Evolutionary conservation across 2,329 filamentous ascomycete species (phyloP).

Genomic region (Trichoderma endophyticum): DNA sequence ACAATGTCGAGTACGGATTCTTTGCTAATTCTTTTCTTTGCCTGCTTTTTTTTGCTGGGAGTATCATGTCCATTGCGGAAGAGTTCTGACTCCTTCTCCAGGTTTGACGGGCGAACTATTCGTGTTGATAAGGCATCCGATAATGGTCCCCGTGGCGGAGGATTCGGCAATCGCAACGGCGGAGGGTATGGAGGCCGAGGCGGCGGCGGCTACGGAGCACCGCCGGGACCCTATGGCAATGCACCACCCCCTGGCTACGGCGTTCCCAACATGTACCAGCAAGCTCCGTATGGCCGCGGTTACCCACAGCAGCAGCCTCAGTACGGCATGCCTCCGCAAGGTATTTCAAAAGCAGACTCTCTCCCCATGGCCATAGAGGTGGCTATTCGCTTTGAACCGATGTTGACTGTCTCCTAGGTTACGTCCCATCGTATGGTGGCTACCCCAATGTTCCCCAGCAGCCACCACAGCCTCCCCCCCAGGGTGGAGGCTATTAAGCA

Average conservation of each 20-base stretch:
- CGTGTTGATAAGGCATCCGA: conserved; percentile 95
- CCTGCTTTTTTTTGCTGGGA: background rate
- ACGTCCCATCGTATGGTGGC: conserved; percentile 39
- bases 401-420: conserved; percentile 31
- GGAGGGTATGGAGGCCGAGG: conserved; percentile 42
- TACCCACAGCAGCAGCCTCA: conserved; percentile 35
- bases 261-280: conserved; percentile 38
- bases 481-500: conserved; percentile 25
- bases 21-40: conserved; percentile 7
- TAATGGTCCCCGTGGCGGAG: conserved; percentile 57
- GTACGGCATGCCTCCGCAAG: conserved; percentile 41
- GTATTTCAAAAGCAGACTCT: conserved; percentile 30
- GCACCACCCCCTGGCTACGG: conserved; percentile 36
- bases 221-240: conserved; percentile 31
- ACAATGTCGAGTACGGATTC: conserved; percentile 77
- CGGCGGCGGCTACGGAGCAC: conserved; percentile 39
- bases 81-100: conserved; percentile 35
- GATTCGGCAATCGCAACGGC: conserved; percentile 38
- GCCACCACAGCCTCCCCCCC: conserved; percentile 23
- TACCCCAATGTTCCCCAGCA: conserved; percentile 35
- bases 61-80: background rate
- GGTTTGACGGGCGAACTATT: conserved; percentile 91
- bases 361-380: background rate
- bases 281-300: conserved; percentile 38
- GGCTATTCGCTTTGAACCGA: background rate